A percentile compares a stretch with the other conserved stretches of the same genome.
Conservation (phyloP, 2,329 filamentous ascomycete species). For the Penicillium sclerotiorum region DNA sequence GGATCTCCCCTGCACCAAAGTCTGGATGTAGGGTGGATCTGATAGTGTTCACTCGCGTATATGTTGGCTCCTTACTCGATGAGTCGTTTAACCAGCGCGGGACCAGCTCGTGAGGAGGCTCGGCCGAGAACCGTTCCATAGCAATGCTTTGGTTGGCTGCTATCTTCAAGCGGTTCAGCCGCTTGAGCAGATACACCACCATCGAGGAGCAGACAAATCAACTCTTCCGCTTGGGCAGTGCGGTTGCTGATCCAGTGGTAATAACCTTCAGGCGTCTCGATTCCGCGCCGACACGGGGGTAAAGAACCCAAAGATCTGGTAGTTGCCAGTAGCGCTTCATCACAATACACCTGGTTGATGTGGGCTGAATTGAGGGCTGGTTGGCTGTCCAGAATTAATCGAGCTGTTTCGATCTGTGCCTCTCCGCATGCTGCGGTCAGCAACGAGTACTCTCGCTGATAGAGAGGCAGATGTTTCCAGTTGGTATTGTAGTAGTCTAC, state of each 20-base stretch:
- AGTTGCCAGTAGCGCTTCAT: background rate
- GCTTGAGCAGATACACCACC: background rate
- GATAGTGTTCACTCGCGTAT: background rate
- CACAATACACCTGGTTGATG: background rate
- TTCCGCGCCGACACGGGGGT: background rate
- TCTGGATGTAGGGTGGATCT: background rate
- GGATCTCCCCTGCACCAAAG: background rate
- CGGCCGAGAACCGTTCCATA: background rate
- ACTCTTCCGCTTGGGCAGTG: background rate
- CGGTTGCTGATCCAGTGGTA: background rate
- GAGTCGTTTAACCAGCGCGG: background rate
- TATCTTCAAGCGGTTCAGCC: background rate
- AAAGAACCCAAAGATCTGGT: background rate
- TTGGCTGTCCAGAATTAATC: background rate
- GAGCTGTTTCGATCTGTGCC: background rate
- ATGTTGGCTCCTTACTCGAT: background rate
- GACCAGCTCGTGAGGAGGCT: background rate
- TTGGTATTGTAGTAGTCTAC: background rate
- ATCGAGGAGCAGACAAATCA: background rate
- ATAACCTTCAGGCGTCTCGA: background rate
- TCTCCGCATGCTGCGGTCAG: background rate
- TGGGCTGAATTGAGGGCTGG: background rate
- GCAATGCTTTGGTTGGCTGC: background rate
- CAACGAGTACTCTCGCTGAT: background rate
- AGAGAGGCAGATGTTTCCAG: background rate